These are phyloP conservation scores for Davidsoniella neocaledoniae DNA, from an alignment of 2,329 filamentous ascomycete species.

Conservation along the genomic window DNA sequence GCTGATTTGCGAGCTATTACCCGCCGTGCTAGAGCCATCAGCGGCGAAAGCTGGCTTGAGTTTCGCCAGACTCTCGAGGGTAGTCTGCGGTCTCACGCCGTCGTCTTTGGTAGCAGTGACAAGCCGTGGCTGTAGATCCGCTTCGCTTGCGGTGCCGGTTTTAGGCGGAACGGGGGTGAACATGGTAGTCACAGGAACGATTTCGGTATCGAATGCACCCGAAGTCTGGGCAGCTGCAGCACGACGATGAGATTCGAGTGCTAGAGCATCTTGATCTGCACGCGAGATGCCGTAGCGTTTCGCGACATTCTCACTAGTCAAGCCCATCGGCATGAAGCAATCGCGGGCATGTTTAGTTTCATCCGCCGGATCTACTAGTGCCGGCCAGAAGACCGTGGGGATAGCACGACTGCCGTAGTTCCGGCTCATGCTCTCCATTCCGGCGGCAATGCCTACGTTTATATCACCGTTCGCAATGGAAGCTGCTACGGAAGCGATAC, in stretches of 20 bases:
- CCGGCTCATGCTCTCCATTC: conserved; percentile 91
- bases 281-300: conserved; percentile 55
- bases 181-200: conserved; percentile 49
- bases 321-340: conserved; percentile 87
- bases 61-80: conserved; percentile 51
- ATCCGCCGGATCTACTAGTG: conserved; percentile 39
- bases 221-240: conserved; percentile 52
- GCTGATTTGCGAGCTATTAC: conserved; percentile 71
- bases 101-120: conserved; percentile 65
- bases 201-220: conserved; percentile 62
- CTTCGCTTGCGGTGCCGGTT: conserved; percentile 29
- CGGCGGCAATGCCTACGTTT: conserved; percentile 61
- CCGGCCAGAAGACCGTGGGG: conserved; percentile 64
- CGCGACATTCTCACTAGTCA: conserved; percentile 81
- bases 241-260: conserved; percentile 54
- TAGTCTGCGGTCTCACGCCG: conserved; percentile 56
- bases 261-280: conserved; percentile 69
- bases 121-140: conserved; percentile 14
- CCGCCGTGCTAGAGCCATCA: conserved; percentile 65
- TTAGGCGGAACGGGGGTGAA: conserved; percentile 38
- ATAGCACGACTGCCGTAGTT: conserved; percentile 82
- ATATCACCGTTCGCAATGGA: conserved; percentile 61
- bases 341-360: conserved; percentile 54
- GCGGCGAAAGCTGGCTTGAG: conserved; percentile 75
- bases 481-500: conserved; percentile 57